Base-by-base conservation (phyloP, 2,329 filamentous ascomycete species). In the Coniella lustricola region DNA sequence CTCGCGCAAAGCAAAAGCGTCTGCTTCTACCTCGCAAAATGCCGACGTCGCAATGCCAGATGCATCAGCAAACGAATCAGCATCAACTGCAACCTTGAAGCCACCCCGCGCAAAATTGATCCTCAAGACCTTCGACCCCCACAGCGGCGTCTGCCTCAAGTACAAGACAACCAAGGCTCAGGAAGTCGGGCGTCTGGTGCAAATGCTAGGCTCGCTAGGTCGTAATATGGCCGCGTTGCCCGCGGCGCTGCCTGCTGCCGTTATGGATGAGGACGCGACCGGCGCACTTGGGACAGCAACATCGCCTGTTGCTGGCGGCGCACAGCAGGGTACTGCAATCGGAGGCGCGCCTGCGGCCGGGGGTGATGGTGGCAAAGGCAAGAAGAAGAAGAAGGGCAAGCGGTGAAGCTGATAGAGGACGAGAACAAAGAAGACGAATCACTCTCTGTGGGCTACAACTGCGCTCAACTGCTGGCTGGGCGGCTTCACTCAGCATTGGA, bases 91-190 rank as follows among this genome's bases (percentile, higher is more conserved):
- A n/a, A n/a, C n/a, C n/a, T n/a, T n/a, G n/a, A 74, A 75, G 48
- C 70, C 79, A 2, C 73, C 82, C 4, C 76, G 77, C 55, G 90
- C 85, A 55, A 79, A 75, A 48, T 82, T 98, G 44, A 84, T 82
- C 3, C 71, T 98, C 53, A 97, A 95, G 72, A 93, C 93, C 4
- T 97, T 83, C 70, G 88, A 96, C 65, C 86, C 93, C 1, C 72
- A 72, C 36, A 85, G 83, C 47, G 93, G 93, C 60, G 83, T 84
- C 50, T 84, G 84, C 53, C 76, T 98, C 54, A 95, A 96, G 70
- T 97, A 96, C 74, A 78, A 81, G 63, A 98, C 93, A 32, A 85
- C 84, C 63, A 95, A 95, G 68, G 88, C 86, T 17, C 87, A 88
- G 17, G 91, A 97, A 69, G 90, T 98, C 9, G 84, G 85, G 20